A percentile compares a stretch with the other conserved stretches of the same genome.
phyloP scores from a whole-genome alignment of 2,329 filamentous ascomycete species.

The Chaetomium globosum region DNA sequence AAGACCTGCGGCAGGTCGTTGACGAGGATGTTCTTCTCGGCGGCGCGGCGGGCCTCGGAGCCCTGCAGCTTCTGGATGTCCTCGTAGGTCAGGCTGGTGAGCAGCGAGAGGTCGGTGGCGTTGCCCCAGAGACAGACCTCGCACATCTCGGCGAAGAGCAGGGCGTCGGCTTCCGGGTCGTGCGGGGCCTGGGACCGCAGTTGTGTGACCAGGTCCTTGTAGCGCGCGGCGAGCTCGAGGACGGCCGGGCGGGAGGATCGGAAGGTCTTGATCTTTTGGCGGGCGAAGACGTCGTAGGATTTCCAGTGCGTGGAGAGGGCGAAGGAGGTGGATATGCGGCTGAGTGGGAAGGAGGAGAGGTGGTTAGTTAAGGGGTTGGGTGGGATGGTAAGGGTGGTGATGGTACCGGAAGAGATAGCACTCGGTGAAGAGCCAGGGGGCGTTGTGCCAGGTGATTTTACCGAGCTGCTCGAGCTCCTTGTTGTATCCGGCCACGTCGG shows the following conservation, averaged over 20 bases:
- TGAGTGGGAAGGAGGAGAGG: slow-evolving; percentile 24
- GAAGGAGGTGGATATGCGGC: slow-evolving; percentile 81
- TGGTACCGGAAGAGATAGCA: slow-evolving; percentile 85
- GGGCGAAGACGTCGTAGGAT: slow-evolving; percentile 82
- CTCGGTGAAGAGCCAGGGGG: slow-evolving; percentile 87
- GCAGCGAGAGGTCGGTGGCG: slow-evolving; percentile 87
- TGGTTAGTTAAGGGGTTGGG: too few species aligned
- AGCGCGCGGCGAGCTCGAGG: slow-evolving; percentile 48
- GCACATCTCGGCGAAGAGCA: slow-evolving; percentile 89
- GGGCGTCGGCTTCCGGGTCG: slow-evolving; percentile 69
- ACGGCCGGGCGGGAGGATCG: slow-evolving; percentile 79
- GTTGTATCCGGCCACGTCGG: slow-evolving; percentile 82
- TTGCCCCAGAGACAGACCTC: slow-evolving; percentile 98
- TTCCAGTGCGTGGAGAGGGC: slow-evolving; percentile 79
- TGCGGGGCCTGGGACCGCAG: slow-evolving; percentile 52
- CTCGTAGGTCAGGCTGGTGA: slow-evolving; percentile 88
- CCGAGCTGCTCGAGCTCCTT: slow-evolving; percentile 75
- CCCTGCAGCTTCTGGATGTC: slow-evolving; percentile 97
- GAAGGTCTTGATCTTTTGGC: slow-evolving; percentile 91
- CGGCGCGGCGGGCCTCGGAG: slow-evolving; percentile 77
- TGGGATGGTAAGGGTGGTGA: neutral
- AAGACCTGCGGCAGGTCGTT: slow-evolving; percentile 68
- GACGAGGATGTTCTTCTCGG: slow-evolving; percentile 87
- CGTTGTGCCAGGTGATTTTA: slow-evolving; percentile 76
- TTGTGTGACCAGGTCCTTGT: slow-evolving; percentile 65